Evolutionary conservation across 2,329 filamentous ascomycete species (phyloP).

Genomic region (Davidsoniella eucalypti): DNA sequence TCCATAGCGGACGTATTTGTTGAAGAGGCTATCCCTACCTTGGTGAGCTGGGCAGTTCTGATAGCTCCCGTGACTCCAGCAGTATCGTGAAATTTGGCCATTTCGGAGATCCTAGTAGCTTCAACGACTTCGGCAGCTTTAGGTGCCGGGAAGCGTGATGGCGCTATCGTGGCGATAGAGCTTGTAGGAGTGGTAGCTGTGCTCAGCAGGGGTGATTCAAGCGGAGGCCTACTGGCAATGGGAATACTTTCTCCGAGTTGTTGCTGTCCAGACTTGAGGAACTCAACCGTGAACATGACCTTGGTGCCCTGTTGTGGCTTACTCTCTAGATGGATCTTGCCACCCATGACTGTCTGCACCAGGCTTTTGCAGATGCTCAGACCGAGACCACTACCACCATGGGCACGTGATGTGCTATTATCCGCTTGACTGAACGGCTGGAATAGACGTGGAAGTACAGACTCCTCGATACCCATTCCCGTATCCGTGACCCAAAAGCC

Average conservation of each 20-base stretch:
- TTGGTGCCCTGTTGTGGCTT: slow-evolving; percentile 53
- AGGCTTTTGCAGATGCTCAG: slow-evolving; percentile 90
- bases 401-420: slow-evolving; percentile 75
- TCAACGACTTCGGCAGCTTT: background rate
- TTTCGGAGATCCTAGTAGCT: background rate
- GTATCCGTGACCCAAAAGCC: slow-evolving; percentile 81
- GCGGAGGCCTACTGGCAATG: no score
- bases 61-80: background rate
- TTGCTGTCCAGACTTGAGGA: slow-evolving; percentile 42
- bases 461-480: slow-evolving; percentile 74
- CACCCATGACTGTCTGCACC: slow-evolving; percentile 82
- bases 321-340: slow-evolving; percentile 68
- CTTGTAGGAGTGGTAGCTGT: background rate
- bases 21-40: background rate
- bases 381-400: slow-evolving; percentile 79
- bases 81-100: background rate
- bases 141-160: no score
- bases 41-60: background rate
- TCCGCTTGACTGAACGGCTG: slow-evolving; percentile 87
- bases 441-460: slow-evolving; percentile 74
- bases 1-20: background rate
- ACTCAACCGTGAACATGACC: slow-evolving; percentile 66
- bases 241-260: no score
- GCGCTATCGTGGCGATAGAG: background rate
- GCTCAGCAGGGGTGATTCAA: background rate